Percentiles rank a stretch among this genome's conserved stretches.
These are phyloP conservation scores for Hirsutella minnesotensis DNA, from an alignment of 2,329 filamentous ascomycete genomes.

Conservation along the genomic window DNA sequence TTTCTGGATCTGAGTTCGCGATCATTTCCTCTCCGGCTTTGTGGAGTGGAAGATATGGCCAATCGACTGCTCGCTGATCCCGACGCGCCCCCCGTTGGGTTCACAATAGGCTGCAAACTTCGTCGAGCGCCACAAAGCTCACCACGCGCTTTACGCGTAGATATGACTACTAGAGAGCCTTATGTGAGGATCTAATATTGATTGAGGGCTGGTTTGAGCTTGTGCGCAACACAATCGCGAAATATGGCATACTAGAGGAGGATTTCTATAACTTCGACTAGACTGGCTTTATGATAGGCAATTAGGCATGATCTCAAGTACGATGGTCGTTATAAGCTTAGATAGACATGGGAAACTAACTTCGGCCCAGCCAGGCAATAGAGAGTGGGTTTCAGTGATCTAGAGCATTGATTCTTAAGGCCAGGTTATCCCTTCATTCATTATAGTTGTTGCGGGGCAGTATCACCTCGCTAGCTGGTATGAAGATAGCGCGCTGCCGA, in stretches of 20 bases:
- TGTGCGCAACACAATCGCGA: conserved; percentile 8
- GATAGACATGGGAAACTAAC: conserved; percentile 10
- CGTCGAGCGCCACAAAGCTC: conserved; percentile 13
- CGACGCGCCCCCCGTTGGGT: conserved; percentile 9
- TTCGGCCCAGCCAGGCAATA: conserved; percentile 14
- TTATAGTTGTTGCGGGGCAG: too few species aligned
- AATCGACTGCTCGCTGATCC: conserved; percentile 11
- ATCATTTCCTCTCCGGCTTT: conserved; percentile 11
- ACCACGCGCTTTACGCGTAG: conserved; percentile 10
- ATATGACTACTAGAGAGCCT: conserved; percentile 13
- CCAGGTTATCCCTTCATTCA: background rate
- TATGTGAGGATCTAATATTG: conserved; percentile 12
- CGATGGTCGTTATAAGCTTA: conserved; percentile 14
- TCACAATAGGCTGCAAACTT: conserved; percentile 14
- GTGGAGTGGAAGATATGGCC: conserved; percentile 13
- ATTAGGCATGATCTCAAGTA: conserved; percentile 11
- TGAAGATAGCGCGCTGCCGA: too few species aligned
- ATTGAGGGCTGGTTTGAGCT: conserved; percentile 11
- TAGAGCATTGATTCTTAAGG: conserved; percentile 1
- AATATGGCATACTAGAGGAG: conserved; percentile 10
- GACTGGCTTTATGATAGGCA: conserved; percentile 19
- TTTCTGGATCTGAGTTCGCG: conserved; percentile 12
- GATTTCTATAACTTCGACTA: conserved; percentile 16
- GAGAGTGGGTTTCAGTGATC: conserved; percentile 15
- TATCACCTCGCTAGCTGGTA: too few species aligned